Evolutionary conservation across 306 rosid genomes (phyloP).

Genomic region (Cucurbita argyrosperma): DNA sequence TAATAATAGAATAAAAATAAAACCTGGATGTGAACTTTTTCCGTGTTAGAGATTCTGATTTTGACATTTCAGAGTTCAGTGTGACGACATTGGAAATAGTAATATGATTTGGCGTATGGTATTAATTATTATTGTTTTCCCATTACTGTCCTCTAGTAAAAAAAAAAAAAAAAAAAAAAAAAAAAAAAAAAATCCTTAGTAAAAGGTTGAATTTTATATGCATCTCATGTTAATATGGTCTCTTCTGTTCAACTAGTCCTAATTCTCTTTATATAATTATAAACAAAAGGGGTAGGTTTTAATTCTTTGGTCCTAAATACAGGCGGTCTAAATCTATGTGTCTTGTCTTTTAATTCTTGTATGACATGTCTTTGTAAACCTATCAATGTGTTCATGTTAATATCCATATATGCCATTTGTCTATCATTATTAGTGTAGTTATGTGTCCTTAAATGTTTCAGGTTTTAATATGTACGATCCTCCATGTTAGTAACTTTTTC

Average conservation of each 20-base stretch:
- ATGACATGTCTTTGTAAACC: not conserved
- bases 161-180: not conserved
- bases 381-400: not conserved
- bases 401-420: not conserved
- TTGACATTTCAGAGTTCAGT: slow-evolving; percentile 25
- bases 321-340: not conserved
- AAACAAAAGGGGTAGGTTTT: not conserved
- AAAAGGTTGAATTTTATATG: not conserved
- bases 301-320: not conserved
- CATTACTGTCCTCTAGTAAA: not conserved
- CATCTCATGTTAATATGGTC: not conserved
- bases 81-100: slow-evolving; percentile 26
- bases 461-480: too few relatives aligned
- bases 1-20: not conserved
- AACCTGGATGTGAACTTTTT: slow-evolving; percentile 14
- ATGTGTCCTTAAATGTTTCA: too few relatives aligned
- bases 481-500: too few relatives aligned
- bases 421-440: not conserved
- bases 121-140: slow-evolving; percentile 7
- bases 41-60: slow-evolving; percentile 24
- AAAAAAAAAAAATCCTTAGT: not conserved
- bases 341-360: not conserved
- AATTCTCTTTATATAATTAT: not conserved
- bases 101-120: slow-evolving; percentile 12
- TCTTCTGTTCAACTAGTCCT: not conserved